Conservation (phyloP, 108 stramenopile species). For the Fistulifera solaris region DNA sequence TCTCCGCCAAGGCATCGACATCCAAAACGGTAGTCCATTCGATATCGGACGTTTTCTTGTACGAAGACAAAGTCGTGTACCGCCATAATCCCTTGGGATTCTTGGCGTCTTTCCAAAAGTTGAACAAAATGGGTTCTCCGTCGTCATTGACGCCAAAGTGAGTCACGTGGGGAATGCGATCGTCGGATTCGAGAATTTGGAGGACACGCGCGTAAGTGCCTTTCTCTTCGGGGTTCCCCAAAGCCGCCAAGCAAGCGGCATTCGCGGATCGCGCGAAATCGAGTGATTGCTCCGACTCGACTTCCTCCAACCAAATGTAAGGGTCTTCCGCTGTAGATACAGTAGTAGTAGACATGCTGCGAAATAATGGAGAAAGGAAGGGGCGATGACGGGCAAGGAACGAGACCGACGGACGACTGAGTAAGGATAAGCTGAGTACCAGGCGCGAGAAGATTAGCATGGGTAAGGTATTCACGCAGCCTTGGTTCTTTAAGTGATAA, state of each 20-base stretch:
- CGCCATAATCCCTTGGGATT: conserved; percentile 84
- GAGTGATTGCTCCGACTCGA: conserved; percentile 60
- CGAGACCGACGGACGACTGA: no score
- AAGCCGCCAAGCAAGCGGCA: conserved; percentile 48
- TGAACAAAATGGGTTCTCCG: conserved; percentile 50
- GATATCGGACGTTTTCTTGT: conserved; percentile 32
- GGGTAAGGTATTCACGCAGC: no score
- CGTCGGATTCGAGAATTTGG: conserved; percentile 55
- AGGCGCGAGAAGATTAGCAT: no score
- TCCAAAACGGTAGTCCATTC: conserved; percentile 84
- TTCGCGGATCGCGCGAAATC: conserved; percentile 65
- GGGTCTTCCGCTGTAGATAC: conserved; percentile 39
- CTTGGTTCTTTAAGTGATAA: no score
- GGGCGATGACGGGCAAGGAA: no score
- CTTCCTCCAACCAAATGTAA: conserved; percentile 74
- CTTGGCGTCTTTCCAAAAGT: conserved; percentile 70
- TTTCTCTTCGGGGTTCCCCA: conserved; percentile 58
- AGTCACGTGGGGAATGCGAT: conserved; percentile 62
- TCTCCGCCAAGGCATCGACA: conserved; percentile 65
- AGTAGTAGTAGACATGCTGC: neutral
- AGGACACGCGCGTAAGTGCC: conserved; percentile 53
- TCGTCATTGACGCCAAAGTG: conserved; percentile 48
- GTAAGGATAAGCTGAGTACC: no score
- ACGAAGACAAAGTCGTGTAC: conserved; percentile 53
- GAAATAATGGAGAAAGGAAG: no score